phyloP scores from a whole-genome alignment of 768 basidiomycete species.

The Pleurotus tuoliensis region DNA sequence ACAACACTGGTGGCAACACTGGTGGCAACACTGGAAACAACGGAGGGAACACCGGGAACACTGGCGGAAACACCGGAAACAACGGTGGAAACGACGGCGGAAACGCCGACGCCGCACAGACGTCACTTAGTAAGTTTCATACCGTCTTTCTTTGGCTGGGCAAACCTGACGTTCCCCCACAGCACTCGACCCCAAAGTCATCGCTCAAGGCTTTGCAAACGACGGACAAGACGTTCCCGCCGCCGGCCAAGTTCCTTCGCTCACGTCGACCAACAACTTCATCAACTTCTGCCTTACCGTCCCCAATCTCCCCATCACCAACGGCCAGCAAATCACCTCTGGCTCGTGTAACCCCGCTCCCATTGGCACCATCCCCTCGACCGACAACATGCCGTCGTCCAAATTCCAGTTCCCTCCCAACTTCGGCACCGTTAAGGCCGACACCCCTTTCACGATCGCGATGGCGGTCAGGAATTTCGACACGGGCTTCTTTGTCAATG shows the following conservation, averaged over 20 bases:
- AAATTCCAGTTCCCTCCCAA: slow-evolving; percentile 45
- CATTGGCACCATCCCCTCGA: slow-evolving; percentile 45
- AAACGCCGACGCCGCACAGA: slow-evolving; percentile 24
- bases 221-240: slow-evolving; percentile 39
- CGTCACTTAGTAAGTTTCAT: slow-evolving; percentile 28
- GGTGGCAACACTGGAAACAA: slow-evolving; percentile 8
- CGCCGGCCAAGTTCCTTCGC: slow-evolving; percentile 44
- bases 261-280: slow-evolving; percentile 62
- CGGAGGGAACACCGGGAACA: slow-evolving; percentile 8
- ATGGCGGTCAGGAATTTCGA: slow-evolving; percentile 34
- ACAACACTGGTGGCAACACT: slow-evolving; percentile 8
- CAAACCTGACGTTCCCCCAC: background rate
- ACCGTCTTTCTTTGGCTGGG: background rate
- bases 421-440: slow-evolving; percentile 32
- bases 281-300: slow-evolving; percentile 51
- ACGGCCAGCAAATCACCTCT: slow-evolving; percentile 41
- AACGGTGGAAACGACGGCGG: slow-evolving; percentile 2
- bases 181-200: slow-evolving; percentile 38
- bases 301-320: slow-evolving; percentile 43
- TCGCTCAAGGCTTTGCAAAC: slow-evolving; percentile 35
- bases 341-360: slow-evolving; percentile 53
- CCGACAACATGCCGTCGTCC: slow-evolving; percentile 39
- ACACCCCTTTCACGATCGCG: slow-evolving; percentile 38
- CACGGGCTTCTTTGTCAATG: slow-evolving; percentile 50
- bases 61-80: slow-evolving; percentile 5